These are phyloP conservation scores for Cadophora sp. DNA, from an alignment of 2,329 filamentous ascomycete genomes.

Conservation along the genomic window DNA sequence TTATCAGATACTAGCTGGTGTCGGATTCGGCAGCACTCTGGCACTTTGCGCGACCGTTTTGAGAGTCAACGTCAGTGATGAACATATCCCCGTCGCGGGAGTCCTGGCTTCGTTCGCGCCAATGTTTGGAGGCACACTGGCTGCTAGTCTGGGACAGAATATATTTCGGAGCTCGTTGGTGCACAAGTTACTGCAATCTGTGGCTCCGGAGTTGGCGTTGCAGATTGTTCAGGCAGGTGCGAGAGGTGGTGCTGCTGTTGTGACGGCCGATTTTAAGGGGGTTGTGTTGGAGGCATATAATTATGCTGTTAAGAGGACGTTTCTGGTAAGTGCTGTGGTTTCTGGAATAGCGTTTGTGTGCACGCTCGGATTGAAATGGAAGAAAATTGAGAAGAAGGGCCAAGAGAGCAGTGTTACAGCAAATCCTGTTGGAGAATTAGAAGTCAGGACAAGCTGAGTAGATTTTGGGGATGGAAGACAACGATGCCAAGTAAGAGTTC, in stretches of 20 bases:
- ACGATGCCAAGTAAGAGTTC: too few relatives aligned
- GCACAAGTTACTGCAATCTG: constrained; percentile 12
- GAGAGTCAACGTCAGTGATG: constrained; percentile 57
- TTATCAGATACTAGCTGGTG: constrained; percentile 61
- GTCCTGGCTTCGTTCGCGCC: constrained; percentile 62
- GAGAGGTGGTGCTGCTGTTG: constrained; percentile 64
- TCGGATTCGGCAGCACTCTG: constrained; percentile 63
- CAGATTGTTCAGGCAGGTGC: constrained; percentile 49
- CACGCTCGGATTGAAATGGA: constrained; percentile 28
- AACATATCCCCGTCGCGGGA: constrained; percentile 54
- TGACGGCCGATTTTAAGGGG: constrained; percentile 56
- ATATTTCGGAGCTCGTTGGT: constrained; percentile 43
- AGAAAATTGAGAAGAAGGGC: constrained; percentile 22
- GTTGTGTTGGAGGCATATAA: constrained; percentile 65
- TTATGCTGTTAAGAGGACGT: constrained; percentile 55
- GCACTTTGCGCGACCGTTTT: constrained; percentile 61
- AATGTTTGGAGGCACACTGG: constrained; percentile 61
- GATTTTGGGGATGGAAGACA: too few relatives aligned
- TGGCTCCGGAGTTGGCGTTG: constrained; percentile 42
- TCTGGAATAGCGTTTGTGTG: constrained; percentile 22
- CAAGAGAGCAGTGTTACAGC: neutral
- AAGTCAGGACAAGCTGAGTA: neutral
- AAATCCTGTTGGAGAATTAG: neutral
- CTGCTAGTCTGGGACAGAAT: constrained; percentile 60
- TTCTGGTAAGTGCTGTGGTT: constrained; percentile 57